Evolutionary conservation across 805 yeast species (phyloP), one percentile per base, ranked within the genome.

Genomic region (Naumovozyma baii): DNA sequence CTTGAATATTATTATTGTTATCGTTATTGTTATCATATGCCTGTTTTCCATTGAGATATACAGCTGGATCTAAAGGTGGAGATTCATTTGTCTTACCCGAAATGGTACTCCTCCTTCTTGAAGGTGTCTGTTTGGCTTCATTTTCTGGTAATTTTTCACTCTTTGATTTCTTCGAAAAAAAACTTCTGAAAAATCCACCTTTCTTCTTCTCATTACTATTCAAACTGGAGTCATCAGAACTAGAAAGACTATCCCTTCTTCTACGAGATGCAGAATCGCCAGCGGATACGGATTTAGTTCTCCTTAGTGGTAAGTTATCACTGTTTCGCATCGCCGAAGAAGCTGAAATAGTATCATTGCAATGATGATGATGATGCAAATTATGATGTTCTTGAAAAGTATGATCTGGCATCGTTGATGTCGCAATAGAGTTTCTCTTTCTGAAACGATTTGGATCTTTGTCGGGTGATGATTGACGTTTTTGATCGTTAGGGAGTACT

Each of bases 181-280:
- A 31, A 13, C 61, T 50, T 30, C 52, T 58, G 45, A 67, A 62
- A 40, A 67, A 66, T 1, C 70, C 68, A 10, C 39, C 22, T 20
- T 51, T 54, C 41, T 55, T 52, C 39, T 58, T 59, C 19, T 49
- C 41, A 22, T 10, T 10, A 7, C 10, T 22, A 22, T 22, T 22
- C 9, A 22, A 10, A n/a, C 43, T 25, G 3, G 43, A 20, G 28
- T 36, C 34, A 8, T 19, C 17, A 26, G 15, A 33, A 10, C 26
- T 22, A 4, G 15, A 37, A 29, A 33, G 36, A n/a, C 18, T 20
- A 18, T 14, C n/a, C 5, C 30, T 22, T n/a, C 25, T 33, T 34
- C 40, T 15, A 33, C 37, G 36, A 9, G 31, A 36, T 12, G 37
- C 18, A 9, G 43, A 20, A 18, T 48, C 40, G 4, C 49, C 44